A percentile compares a stretch with the other conserved stretches of the same genome.
These are phyloP conservation scores for Vitis labrusca DNA, from an alignment of 164 flowering plant genomes.

Conservation along the genomic window DNA sequence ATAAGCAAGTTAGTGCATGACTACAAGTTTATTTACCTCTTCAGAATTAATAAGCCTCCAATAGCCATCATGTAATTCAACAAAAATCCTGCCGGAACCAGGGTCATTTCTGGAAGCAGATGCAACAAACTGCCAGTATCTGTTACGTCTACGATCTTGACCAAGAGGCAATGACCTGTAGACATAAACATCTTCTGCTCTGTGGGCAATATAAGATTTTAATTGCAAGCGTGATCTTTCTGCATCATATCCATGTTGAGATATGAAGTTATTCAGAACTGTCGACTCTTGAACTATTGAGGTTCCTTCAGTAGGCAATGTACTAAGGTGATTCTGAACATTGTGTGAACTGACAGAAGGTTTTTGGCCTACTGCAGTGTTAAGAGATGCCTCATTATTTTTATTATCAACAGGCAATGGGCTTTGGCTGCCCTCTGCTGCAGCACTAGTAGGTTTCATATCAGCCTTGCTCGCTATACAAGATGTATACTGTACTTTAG, in stretches of 20 bases:
- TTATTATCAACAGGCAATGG: slow-evolving; percentile 46
- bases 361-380: slow-evolving; percentile 41
- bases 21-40: slow-evolving; percentile 50
- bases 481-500: slow-evolving; percentile 47
- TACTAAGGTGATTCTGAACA: slow-evolving; percentile 29
- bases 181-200: slow-evolving; percentile 85
- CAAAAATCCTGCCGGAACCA: slow-evolving; percentile 81
- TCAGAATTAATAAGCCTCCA: slow-evolving; percentile 94
- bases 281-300: slow-evolving; percentile 35
- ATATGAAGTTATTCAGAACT: slow-evolving; percentile 41
- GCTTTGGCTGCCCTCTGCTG: slow-evolving; percentile 52
- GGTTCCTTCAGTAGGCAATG: slow-evolving; percentile 35
- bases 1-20: background rate
- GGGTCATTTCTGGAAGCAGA: slow-evolving; percentile 86
- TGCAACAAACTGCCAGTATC: slow-evolving; percentile 91
- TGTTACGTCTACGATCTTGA: slow-evolving; percentile 86
- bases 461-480: slow-evolving; percentile 43
- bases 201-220: slow-evolving; percentile 77
- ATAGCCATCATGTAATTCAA: slow-evolving; percentile 66
- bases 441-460: slow-evolving; percentile 22
- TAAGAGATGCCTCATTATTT: slow-evolving; percentile 37
- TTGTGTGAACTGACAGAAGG: slow-evolving; percentile 26
- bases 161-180: slow-evolving; percentile 96
- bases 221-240: slow-evolving; percentile 78
- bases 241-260: slow-evolving; percentile 61